A percentile compares a stretch with the other conserved stretches of the same genome.
Evolutionary conservation across 2,329 filamentous ascomycete genomes (phyloP).

Genomic region (Neurospora sp.): DNA sequence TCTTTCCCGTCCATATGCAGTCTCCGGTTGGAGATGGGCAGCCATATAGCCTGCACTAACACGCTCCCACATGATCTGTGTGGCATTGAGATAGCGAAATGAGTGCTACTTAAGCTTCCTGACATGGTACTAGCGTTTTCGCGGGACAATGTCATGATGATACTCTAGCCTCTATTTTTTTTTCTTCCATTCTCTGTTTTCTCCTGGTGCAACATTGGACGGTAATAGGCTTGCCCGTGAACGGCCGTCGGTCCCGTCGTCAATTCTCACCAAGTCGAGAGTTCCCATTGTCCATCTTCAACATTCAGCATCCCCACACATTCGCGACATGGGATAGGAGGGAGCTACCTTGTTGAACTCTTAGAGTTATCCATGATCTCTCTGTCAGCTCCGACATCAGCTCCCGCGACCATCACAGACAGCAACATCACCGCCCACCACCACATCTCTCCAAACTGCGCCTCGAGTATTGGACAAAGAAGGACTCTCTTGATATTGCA

Average conservation of each 20-base stretch:
- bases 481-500: not conserved
- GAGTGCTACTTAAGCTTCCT: not conserved
- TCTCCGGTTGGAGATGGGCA: not conserved
- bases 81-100: not conserved
- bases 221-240: not conserved
- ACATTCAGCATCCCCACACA: not conserved
- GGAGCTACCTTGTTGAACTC: not conserved
- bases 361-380: too few relatives aligned
- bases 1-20: not conserved
- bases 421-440: not conserved
- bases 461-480: not conserved
- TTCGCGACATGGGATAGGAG: not conserved
- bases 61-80: not conserved
- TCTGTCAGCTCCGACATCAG: not conserved
- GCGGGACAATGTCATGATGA: constrained; percentile 11
- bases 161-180: constrained; percentile 6
- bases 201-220: not conserved
- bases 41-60: not conserved
- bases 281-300: not conserved
- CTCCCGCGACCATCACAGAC: not conserved
- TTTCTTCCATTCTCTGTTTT: not conserved
- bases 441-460: not conserved
- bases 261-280: not conserved
- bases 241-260: not conserved
- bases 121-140: constrained; percentile 1